Evolutionary conservation across 2,329 filamentous ascomycete genomes (phyloP).

Genomic region (Metarhizium brunneum): DNA sequence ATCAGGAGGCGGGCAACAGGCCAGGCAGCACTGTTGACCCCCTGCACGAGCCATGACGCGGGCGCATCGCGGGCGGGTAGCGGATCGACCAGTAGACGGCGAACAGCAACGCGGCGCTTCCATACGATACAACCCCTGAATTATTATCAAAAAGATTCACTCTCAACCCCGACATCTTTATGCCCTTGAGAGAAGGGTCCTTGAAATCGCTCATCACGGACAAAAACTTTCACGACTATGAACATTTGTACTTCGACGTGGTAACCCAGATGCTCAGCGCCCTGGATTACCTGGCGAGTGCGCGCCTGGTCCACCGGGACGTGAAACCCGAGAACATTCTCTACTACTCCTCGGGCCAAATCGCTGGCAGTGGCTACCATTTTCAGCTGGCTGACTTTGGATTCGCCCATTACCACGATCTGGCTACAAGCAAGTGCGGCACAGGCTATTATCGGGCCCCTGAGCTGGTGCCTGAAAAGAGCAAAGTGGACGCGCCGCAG

Average conservation of each 20-base stretch:
- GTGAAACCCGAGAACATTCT: slow-evolving; percentile 2
- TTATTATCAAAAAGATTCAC: no score
- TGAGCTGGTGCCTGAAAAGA: not conserved
- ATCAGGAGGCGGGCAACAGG: no score
- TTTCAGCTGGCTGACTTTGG: slow-evolving; percentile 5
- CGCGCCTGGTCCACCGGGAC: slow-evolving; percentile 1
- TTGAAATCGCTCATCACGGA: not conserved
- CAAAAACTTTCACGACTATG: not conserved
- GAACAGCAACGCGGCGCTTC: no score
- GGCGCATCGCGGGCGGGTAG: no score
- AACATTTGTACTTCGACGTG: not conserved
- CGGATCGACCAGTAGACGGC: no score
- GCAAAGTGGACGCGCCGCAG: not conserved
- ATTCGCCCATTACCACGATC: no score
- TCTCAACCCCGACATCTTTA: not conserved
- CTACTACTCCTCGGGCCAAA: not conserved
- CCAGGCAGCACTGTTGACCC: no score
- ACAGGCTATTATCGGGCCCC: not conserved
- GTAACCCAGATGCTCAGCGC: not conserved
- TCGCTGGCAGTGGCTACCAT: not conserved
- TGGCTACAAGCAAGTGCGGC: not conserved
- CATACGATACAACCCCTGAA: no score
- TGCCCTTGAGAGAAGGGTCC: not conserved
- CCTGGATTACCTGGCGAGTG: not conserved
- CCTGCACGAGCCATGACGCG: no score